A percentile compares a stretch with the other conserved stretches of the same genome.
phyloP scores from a whole-genome alignment of 768 basidiomycete genomes.

The Calocera viscosa region DNA sequence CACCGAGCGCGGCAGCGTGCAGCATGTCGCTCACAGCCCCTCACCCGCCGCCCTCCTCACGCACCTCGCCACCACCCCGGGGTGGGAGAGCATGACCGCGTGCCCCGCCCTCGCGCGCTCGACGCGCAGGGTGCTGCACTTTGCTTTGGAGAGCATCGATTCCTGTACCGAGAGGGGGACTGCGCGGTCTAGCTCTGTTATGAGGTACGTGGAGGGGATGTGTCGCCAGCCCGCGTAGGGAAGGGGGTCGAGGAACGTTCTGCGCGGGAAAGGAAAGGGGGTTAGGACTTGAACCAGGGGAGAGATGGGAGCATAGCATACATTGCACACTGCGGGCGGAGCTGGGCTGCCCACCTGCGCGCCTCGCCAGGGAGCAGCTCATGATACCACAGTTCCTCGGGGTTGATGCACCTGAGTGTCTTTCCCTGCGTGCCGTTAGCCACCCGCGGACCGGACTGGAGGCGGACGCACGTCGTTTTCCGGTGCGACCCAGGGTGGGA shows the following conservation, averaged over 20 bases:
- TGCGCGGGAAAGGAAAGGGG: too few relatives aligned
- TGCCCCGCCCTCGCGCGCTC: background rate
- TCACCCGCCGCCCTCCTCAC: background rate
- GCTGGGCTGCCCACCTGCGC: background rate
- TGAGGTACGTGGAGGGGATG: constrained; percentile 8
- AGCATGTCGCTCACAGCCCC: background rate
- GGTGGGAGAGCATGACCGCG: constrained; percentile 4
- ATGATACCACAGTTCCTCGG: background rate
- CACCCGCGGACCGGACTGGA: background rate
- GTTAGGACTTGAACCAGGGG: background rate
- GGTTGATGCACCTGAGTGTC: background rate
- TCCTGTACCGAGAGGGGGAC: background rate
- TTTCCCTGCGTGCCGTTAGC: background rate
- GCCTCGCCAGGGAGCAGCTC: background rate
- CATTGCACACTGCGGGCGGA: background rate
- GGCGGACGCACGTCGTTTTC: background rate
- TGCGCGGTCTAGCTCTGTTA: background rate
- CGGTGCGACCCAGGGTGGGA: background rate
- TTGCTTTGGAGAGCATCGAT: background rate
- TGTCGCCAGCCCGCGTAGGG: background rate
- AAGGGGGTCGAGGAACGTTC: background rate
- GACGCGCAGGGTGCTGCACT: background rate
- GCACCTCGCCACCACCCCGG: background rate
- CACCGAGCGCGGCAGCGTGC: background rate
- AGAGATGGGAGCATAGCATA: background rate